phyloP scores from a whole-genome alignment of 2,329 filamentous ascomycete species.

The Amauroascus niger region DNA sequence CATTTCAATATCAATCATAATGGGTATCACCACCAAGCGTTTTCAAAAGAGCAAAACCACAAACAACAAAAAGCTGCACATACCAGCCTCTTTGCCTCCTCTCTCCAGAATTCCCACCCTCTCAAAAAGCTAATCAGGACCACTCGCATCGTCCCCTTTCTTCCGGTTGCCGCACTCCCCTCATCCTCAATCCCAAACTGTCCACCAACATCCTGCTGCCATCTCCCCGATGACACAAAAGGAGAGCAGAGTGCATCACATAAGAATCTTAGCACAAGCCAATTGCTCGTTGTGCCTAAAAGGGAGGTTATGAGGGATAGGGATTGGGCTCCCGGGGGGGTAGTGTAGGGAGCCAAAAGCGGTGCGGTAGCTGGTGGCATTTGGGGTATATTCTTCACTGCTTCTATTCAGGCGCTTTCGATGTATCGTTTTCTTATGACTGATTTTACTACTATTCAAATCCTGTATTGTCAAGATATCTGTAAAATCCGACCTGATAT shows the following conservation, averaged over 20 bases:
- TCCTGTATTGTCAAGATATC: not conserved
- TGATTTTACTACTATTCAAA: not conserved
- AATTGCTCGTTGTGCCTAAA: slow-evolving; percentile 44
- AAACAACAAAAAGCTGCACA: slow-evolving; percentile 17
- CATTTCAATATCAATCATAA: not conserved
- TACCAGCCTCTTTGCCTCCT: slow-evolving; percentile 59
- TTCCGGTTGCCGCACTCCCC: not conserved
- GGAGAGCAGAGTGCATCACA: slow-evolving; percentile 36
- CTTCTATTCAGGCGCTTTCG: not conserved
- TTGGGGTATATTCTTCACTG: not conserved
- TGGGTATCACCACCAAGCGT: not conserved
- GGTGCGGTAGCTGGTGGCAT: slow-evolving; percentile 17
- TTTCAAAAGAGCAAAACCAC: not conserved
- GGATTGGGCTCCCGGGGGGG: slow-evolving; percentile 31
- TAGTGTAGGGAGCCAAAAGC: slow-evolving; percentile 15
- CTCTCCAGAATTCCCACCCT: slow-evolving; percentile 67
- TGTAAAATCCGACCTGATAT: not conserved
- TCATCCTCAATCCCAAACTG: slow-evolving; percentile 6
- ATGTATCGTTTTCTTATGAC: not conserved
- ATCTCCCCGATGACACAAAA: slow-evolving; percentile 5
- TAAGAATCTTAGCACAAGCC: slow-evolving; percentile 47
- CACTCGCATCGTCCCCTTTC: slow-evolving; percentile 39
- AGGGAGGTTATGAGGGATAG: slow-evolving; percentile 38
- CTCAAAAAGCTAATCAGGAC: slow-evolving; percentile 76
- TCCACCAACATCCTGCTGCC: slow-evolving; percentile 19